A percentile compares a stretch with the other conserved stretches of the same genome.
These are phyloP conservation scores for Neolentinus lepideus DNA, from an alignment of 1,284 basidiomycete genomes.

Conservation along the genomic window DNA sequence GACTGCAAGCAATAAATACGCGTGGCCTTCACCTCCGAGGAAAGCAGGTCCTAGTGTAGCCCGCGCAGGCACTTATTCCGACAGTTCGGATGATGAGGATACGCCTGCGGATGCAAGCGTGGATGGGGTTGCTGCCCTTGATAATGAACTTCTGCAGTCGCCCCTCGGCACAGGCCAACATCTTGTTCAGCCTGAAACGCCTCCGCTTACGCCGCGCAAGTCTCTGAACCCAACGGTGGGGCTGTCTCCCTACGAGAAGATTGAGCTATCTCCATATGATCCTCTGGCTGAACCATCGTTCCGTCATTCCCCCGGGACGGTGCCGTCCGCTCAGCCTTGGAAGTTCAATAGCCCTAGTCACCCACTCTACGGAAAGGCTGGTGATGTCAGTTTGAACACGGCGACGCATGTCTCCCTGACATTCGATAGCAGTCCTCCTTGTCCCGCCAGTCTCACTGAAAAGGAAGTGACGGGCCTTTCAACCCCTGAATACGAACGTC, in stretches of 20 bases:
- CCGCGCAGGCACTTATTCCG: no score
- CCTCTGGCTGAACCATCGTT: slow-evolving; percentile 65
- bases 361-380: slow-evolving; percentile 43
- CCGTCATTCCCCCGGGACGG: slow-evolving; percentile 62
- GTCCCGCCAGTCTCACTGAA: background rate
- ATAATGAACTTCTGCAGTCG: no score
- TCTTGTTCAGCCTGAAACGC: background rate
- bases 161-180: no score
- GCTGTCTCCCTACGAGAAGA: background rate
- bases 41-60: background rate
- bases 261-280: slow-evolving; percentile 58
- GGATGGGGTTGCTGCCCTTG: no score
- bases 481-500: background rate
- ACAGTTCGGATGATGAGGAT: no score
- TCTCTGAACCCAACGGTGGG: background rate
- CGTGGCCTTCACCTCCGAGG: background rate
- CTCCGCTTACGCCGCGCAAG: background rate
- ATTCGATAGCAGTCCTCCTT: background rate
- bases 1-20: no score
- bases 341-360: slow-evolving; percentile 66
- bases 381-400: background rate
- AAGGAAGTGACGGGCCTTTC: background rate
- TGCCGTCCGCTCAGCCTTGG: slow-evolving; percentile 71
- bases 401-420: background rate
- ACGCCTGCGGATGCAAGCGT: no score